phyloP scores from a whole-genome alignment of 441 rosid genomes.

The Jatropha podagrica region DNA sequence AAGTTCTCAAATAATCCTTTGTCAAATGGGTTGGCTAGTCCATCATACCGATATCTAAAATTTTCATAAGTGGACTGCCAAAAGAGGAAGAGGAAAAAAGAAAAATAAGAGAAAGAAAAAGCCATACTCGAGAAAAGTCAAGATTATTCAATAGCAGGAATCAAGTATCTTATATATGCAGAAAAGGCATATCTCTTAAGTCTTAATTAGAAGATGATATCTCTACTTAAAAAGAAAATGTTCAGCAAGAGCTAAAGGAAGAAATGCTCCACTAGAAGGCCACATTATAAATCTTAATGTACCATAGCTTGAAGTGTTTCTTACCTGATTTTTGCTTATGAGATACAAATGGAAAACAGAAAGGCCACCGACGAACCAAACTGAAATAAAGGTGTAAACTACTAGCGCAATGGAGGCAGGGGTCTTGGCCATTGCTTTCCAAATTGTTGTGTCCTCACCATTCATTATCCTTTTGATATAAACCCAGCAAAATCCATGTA shows the following conservation, averaged over 20 bases:
- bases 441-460: conserved; percentile 49
- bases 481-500: conserved; percentile 94
- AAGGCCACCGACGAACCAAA: conserved; percentile 99
- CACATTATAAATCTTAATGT: not conserved
- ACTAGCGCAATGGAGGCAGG: conserved; percentile 84
- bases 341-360: conserved; percentile 85
- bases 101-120: not conserved
- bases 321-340: conserved; percentile 91
- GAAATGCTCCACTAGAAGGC: conserved; percentile 5
- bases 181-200: not conserved
- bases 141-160: not conserved
- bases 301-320: conserved; percentile 13
- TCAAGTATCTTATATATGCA: not conserved
- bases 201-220: not conserved
- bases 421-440: conserved; percentile 82
- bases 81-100: conserved; percentile 5
- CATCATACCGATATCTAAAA: conserved; percentile 82
- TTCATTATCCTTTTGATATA: conserved; percentile 68
- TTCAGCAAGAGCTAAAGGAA: conserved; percentile 4
- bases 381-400: conserved; percentile 62
- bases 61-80: conserved; percentile 92
- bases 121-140: not conserved
- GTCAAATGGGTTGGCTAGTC: conserved; percentile 77
- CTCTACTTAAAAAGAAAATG: not conserved
- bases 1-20: conserved; percentile 67